These are phyloP conservation scores for Cyclotella sp. DNA, from an alignment of 108 stramenopile species.

Conservation along the genomic window DNA sequence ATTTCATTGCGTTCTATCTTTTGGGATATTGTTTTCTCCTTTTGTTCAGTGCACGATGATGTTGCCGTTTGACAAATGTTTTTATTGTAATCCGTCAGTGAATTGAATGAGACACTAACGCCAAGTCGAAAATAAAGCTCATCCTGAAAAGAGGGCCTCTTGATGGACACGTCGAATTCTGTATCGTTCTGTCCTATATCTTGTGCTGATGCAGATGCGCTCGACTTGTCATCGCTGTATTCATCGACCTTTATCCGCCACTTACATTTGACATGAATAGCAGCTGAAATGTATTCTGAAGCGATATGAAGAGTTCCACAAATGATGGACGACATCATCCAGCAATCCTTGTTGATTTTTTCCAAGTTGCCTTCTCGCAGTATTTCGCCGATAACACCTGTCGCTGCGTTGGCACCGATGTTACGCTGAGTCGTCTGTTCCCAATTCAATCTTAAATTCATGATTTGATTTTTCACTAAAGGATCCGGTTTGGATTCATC, in stretches of 20 bases:
- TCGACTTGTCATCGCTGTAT: not conserved
- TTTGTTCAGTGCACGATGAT: not conserved
- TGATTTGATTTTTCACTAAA: slow-evolving; percentile 57
- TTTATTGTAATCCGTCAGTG: slow-evolving; percentile 10
- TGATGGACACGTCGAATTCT: not conserved
- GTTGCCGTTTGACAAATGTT: too few species aligned
- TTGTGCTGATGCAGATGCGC: not conserved
- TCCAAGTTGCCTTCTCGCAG: not conserved
- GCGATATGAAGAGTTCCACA: slow-evolving; percentile 36
- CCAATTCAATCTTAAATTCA: slow-evolving; percentile 60
- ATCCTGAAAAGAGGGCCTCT: slow-evolving; percentile 3
- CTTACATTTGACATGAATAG: slow-evolving; percentile 22
- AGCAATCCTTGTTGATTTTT: not conserved
- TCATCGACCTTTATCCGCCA: slow-evolving; percentile 9
- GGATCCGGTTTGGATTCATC: slow-evolving; percentile 77
- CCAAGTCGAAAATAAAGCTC: slow-evolving; percentile 24
- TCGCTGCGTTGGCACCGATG: not conserved
- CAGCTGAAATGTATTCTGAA: slow-evolving; percentile 39
- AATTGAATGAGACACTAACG: slow-evolving; percentile 6
- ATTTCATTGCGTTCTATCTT: slow-evolving; percentile 18
- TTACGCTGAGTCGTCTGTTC: too few species aligned
- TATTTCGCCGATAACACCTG: not conserved
- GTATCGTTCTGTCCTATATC: not conserved
- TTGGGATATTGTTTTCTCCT: not conserved
- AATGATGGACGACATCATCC: not conserved